A percentile compares a stretch with the other conserved stretches of the same genome.
These are phyloP conservation scores for Flaveria linearis DNA, from an alignment of 129 eudicot genomes.

Conservation along the genomic window DNA sequence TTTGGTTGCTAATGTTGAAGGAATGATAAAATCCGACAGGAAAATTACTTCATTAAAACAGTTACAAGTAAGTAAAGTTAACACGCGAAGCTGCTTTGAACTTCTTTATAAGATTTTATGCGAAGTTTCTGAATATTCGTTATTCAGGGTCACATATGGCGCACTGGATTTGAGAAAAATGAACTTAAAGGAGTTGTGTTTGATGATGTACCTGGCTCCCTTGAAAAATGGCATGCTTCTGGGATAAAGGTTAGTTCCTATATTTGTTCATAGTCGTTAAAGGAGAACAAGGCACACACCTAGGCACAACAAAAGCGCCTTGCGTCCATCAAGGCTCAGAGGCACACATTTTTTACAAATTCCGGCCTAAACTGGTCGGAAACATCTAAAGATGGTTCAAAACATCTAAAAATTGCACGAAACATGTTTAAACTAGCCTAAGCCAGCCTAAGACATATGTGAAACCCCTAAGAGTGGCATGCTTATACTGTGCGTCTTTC, in stretches of 20 bases:
- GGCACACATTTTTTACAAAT: too few relatives aligned
- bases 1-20: slow-evolving; percentile 80
- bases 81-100: slow-evolving; percentile 12
- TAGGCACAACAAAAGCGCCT: too few relatives aligned
- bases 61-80: slow-evolving; percentile 63
- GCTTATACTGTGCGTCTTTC: too few relatives aligned
- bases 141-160: slow-evolving; percentile 94
- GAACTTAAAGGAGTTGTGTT: slow-evolving; percentile 81
- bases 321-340: too few relatives aligned
- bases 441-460: too few relatives aligned
- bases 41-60: slow-evolving; percentile 91
- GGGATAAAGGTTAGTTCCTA: slow-evolving; percentile 65
- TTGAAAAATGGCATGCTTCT: slow-evolving; percentile 86
- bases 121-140: slow-evolving; percentile 25
- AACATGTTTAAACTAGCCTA: too few relatives aligned
- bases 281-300: too few relatives aligned
- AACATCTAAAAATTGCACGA: too few relatives aligned
- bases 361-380: too few relatives aligned
- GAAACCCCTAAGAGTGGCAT: too few relatives aligned
- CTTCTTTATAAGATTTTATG: not conserved
- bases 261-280: not conserved
- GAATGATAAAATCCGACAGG: slow-evolving; percentile 94
- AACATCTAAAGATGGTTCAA: too few relatives aligned
- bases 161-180: slow-evolving; percentile 74
- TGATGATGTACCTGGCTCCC: slow-evolving; percentile 93